Base-by-base conservation (phyloP, 1,284 basidiomycete genomes). In the Pterula multifida region DNA sequence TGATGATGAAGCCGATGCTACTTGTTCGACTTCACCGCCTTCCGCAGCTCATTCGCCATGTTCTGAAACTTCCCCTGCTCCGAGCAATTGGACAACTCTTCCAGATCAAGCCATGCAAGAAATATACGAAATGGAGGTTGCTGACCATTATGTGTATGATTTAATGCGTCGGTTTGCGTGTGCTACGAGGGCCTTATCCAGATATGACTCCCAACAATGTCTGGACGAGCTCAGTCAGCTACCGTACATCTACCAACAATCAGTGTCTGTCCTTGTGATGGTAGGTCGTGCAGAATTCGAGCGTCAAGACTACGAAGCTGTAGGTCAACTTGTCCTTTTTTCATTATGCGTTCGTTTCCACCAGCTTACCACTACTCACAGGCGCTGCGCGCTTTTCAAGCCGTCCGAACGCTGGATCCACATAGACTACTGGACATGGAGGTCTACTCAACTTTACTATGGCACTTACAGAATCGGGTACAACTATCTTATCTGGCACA, bases 371-470 rank as follows among this genome's bases (percentile, higher is more conserved):
- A 53, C 9, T 54, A 54, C 45, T 49, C 53, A 49, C 56, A 85
- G 91, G 88, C 92, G 39, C 85, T 90, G 60, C 79, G 89, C 55
- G 88, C 88, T 26, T 97, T 95, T 70, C 77, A 78, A 57, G 78
- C 79, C 21, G 79, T 90, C 45, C 75, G 90, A 42, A 71, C 71
- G n/a, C 67, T 85, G 50, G 85, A 95, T 55, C 92, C 91, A 4
- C 86, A 90, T 70, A 79, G 89, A 23, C 64, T 93, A 50, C 79
- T 78, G 69, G 87, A 91, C 62, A 93, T 94, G 88, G 93, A 96
- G 64, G 78, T 90, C 36, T 95, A 90, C 67, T 95, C 92, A 36
- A 95, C 94, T 11, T 74, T 94, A 28, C 71, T 97, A 47, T 97
- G 93, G 93, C 92, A 97, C 66, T 70, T 94, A 45, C 82, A 87